Percentiles rank a stretch among this genome's conserved stretches.
Evolutionary conservation across 768 basidiomycete species (phyloP).

Genomic region (Paxillus involutus): DNA sequence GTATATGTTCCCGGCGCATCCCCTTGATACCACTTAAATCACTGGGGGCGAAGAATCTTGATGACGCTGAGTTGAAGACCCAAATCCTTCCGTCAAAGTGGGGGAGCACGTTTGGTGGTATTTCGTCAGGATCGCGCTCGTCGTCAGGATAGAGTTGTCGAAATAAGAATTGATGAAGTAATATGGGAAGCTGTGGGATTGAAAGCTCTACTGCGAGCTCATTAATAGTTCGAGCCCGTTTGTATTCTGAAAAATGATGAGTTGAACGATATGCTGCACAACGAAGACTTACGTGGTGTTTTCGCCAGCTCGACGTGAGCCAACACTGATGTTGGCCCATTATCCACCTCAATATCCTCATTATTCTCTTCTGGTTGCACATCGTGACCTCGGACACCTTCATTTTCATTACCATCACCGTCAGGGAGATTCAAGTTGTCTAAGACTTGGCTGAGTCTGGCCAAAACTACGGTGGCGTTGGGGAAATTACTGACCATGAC

Average conservation of each 20-base stretch:
- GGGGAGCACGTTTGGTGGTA: neutral
- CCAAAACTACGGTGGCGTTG: too few relatives aligned
- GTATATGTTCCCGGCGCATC: slow-evolving; percentile 26
- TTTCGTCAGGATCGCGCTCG: neutral
- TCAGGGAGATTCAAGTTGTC: too few relatives aligned
- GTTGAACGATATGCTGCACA: neutral
- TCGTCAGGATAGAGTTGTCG: slow-evolving; percentile 8
- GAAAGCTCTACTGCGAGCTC: neutral
- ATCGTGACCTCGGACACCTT: too few relatives aligned
- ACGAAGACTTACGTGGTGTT: neutral
- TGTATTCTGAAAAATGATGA: neutral
- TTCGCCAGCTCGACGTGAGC: neutral
- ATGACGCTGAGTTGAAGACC: slow-evolving; percentile 23
- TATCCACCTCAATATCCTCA: too few relatives aligned
- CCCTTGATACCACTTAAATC: slow-evolving; percentile 23
- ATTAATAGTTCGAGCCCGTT: neutral
- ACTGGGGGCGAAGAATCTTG: slow-evolving; percentile 28
- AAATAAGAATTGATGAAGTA: neutral
- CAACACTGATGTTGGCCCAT: neutral
- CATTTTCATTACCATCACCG: too few relatives aligned
- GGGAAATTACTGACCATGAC: too few relatives aligned
- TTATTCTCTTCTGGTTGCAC: too few relatives aligned
- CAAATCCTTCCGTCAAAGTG: neutral
- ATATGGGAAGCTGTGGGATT: neutral
- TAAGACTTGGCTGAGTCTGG: too few relatives aligned